phyloP scores from a whole-genome alignment of 176 grass and related monocot genomes.

The Chrysopogon serrulatus region DNA sequence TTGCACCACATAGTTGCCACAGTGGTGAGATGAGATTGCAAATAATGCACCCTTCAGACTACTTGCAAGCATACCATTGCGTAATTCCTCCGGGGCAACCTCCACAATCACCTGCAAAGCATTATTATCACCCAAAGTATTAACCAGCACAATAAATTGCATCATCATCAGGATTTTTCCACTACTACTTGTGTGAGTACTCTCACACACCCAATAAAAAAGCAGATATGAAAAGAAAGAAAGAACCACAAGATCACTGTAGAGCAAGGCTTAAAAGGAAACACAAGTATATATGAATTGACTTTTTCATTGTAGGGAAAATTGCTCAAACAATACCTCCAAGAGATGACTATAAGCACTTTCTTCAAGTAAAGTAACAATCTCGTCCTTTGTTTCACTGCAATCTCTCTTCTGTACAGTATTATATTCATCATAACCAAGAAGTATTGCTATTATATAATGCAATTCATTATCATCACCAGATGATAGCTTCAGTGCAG shows the following conservation, averaged over 20 bases:
- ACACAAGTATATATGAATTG: not conserved
- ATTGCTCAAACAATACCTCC: constrained; percentile 45
- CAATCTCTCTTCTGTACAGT: constrained; percentile 20
- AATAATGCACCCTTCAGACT: constrained; percentile 71
- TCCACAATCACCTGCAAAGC: constrained; percentile 76
- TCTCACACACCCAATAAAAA: not conserved
- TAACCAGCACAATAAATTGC: not conserved
- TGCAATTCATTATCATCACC: constrained; percentile 56
- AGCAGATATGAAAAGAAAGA: not conserved
- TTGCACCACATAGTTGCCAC: constrained; percentile 95
- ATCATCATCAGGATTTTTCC: not conserved
- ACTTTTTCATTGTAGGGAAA: constrained; percentile 3
- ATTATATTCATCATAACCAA: constrained; percentile 46
- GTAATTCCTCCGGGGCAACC: constrained; percentile 82
- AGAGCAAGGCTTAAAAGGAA: not conserved
- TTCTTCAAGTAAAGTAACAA: constrained; percentile 82
- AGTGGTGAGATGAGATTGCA: constrained; percentile 77
- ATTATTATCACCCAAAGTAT: constrained; percentile 32
- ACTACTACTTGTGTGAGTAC: not conserved
- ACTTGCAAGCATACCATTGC: constrained; percentile 52
- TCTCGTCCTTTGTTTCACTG: constrained; percentile 53
- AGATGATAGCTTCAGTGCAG: constrained; percentile 64
- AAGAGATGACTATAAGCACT: constrained; percentile 91
- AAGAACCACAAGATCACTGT: not conserved
- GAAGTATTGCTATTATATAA: constrained; percentile 62